Percentiles rank a stretch among this genome's conserved stretches.
Conservation (phyloP, 2,329 filamentous ascomycete genomes). For the Keithomyces neogunnii region DNA sequence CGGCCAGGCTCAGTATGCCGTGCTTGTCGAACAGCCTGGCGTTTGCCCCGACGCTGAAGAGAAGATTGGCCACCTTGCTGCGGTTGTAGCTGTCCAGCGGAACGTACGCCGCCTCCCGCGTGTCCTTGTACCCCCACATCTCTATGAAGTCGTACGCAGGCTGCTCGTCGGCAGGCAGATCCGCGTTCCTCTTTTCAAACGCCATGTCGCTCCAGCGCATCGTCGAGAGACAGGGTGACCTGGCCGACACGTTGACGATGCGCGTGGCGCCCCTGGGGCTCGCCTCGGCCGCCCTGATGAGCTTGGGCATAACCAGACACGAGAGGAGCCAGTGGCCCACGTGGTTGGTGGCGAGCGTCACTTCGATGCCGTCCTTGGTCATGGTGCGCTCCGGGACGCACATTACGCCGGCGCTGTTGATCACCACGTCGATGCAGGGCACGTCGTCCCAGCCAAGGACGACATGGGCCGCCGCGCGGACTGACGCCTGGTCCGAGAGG, state of each 20-base stretch:
- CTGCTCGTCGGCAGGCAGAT: slow-evolving; percentile 13
- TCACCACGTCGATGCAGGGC: slow-evolving; percentile 24
- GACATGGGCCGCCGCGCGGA: slow-evolving; percentile 27
- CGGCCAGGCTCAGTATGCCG: slow-evolving; percentile 22
- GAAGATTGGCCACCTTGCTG: slow-evolving; percentile 20
- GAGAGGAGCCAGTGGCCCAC: slow-evolving; percentile 29
- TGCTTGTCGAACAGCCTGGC: slow-evolving; percentile 17
- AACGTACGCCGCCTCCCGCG: slow-evolving; percentile 13
- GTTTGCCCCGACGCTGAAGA: slow-evolving; percentile 17
- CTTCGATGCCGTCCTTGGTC: slow-evolving; percentile 28
- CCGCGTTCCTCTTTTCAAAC: slow-evolving; percentile 25
- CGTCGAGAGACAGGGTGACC: slow-evolving; percentile 27
- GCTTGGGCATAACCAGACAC: slow-evolving; percentile 25
- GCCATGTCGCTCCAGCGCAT: slow-evolving; percentile 34
- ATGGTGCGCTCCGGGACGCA: slow-evolving; percentile 19
- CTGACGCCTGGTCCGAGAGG: slow-evolving; percentile 27
- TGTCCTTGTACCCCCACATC: slow-evolving; percentile 10
- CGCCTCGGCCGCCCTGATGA: slow-evolving; percentile 19
- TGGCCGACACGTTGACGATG: slow-evolving; percentile 34
- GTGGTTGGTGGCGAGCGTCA: slow-evolving; percentile 27
- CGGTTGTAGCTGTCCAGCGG: slow-evolving; percentile 18
- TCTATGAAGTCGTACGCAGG: slow-evolving; percentile 7
- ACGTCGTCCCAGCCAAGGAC: slow-evolving; percentile 21
- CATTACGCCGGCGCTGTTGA: slow-evolving; percentile 33
- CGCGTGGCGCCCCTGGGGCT: slow-evolving; percentile 22